These are phyloP conservation scores for Epichloe amarillans DNA, from an alignment of 2,329 filamentous ascomycete genomes.

Conservation along the genomic window DNA sequence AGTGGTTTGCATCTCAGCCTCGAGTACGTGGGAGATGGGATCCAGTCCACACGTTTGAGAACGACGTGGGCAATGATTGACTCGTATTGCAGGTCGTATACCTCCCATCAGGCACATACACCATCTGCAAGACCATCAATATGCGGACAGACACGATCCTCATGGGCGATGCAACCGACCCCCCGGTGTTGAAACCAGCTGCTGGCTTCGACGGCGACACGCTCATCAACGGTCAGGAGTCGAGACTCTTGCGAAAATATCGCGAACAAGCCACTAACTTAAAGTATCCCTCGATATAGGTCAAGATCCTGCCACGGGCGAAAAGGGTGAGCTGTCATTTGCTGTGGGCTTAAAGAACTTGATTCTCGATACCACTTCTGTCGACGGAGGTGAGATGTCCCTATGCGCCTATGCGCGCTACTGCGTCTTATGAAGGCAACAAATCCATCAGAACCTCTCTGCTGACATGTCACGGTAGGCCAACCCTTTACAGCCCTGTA, in stretches of 20 bases:
- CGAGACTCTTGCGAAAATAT: background rate
- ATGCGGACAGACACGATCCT: slow-evolving; percentile 32
- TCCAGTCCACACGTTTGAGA: background rate
- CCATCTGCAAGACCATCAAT: slow-evolving; percentile 23
- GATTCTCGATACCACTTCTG: slow-evolving; percentile 27
- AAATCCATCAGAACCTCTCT: background rate
- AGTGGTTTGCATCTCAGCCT: slow-evolving; percentile 30
- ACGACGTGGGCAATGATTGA: background rate
- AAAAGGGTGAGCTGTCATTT: slow-evolving; percentile 26
- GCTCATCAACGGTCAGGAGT: slow-evolving; percentile 19
- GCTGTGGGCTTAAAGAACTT: slow-evolving; percentile 30
- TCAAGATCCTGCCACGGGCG: slow-evolving; percentile 21
- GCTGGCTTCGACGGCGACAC: slow-evolving; percentile 20
- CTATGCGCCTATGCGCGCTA: background rate
- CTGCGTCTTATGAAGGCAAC: background rate
- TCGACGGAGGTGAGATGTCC: slow-evolving; percentile 15
- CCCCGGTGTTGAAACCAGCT: slow-evolving; percentile 29
- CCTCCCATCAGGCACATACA: slow-evolving; percentile 29
- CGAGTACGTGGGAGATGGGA: slow-evolving; percentile 15
- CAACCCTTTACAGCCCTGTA: slow-evolving; percentile 25
- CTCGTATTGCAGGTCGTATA: slow-evolving; percentile 21
- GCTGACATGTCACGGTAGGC: slow-evolving; percentile 6
- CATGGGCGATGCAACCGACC: slow-evolving; percentile 31
- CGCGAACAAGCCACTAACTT: background rate
- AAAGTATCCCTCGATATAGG: background rate